Evolutionary conservation across 805 yeast genomes (phyloP), one percentile per base, ranked within the genome.

Genomic region (Ogataea sp.): DNA sequence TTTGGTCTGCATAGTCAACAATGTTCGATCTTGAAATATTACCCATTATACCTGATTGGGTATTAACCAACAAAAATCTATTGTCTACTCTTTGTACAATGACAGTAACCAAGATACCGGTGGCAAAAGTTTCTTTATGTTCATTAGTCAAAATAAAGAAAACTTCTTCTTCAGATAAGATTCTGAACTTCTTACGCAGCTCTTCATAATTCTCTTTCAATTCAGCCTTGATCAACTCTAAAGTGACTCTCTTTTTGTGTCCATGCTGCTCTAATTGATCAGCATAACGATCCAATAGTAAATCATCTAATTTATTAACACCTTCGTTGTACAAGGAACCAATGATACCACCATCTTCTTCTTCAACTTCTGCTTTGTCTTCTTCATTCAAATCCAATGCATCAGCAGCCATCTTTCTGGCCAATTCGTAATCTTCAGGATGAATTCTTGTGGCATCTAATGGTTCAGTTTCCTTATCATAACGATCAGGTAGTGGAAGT

Each of bases 331-430:
- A 71, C 42, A 87, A 70, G 55, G 83, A 80, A 44, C 77, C 76
- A 45, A 86, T 82, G 2, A 87, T 84, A 36, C 89, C 93, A 43
- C 82, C 83, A 44, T 79, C 82, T 37, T 69, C 72, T 41, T 82
- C 89, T 56, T 93, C 97, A 55, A 87, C 94, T 34, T 53, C 62
- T 27, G 50, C 55, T 35, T 54, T 86, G 47, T 88, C 96, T 59
- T 90, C 97, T 52, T 94, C 98, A 51, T 88, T 96, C 47, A 89
- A 73, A 57, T 90, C 98, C 47, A 93, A 71, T 2, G 98, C 97
- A 67, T 93, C 98, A 2, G 96, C 93, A 7, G 97, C 97, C 89
- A 93, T 93, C 59, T 93, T 93, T 37, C 93, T 77, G 3, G 97
- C 97, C 49, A 93, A 70, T 47, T 86, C 95, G 58, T 93, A 93